These are phyloP conservation scores for Musa balbisiana DNA, from an alignment of 202 grass and related monocot genomes.

Conservation along the genomic window DNA sequence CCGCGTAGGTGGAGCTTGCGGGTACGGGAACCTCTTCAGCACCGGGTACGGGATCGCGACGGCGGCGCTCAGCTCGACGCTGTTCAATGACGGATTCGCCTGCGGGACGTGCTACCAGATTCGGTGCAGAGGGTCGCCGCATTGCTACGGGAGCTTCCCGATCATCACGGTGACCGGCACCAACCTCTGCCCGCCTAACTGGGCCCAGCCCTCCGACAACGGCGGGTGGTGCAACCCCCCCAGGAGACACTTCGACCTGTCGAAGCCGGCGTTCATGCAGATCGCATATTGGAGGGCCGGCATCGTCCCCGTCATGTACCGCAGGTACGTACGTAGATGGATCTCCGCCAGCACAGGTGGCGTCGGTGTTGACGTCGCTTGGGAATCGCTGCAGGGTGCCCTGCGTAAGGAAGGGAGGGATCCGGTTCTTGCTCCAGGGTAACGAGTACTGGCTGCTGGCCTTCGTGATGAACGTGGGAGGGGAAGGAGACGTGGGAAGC, in stretches of 20 bases:
- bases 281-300: constrained; percentile 54
- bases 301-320: constrained; percentile 78
- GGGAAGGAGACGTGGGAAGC: constrained; percentile 45
- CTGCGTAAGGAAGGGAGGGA: constrained; percentile 34
- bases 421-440: constrained; percentile 47
- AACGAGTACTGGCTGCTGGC: constrained; percentile 64
- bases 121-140: constrained; percentile 34
- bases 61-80: constrained; percentile 60
- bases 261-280: constrained; percentile 66
- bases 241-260: constrained; percentile 60
- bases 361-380: neutral
- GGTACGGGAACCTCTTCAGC: constrained; percentile 52
- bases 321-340: neutral
- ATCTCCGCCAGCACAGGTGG: neutral
- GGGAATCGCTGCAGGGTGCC: constrained; percentile 32
- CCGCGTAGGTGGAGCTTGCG: constrained; percentile 66
- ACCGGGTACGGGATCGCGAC: constrained; percentile 60
- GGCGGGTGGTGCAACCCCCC: constrained; percentile 87
- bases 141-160: constrained; percentile 53
- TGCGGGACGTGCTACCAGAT: constrained; percentile 80
- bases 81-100: constrained; percentile 50
- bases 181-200: constrained; percentile 78
- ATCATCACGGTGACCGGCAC: constrained; percentile 64
- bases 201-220: constrained; percentile 42
- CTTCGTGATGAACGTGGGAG: constrained; percentile 63